A percentile compares a stretch with the other conserved stretches of the same genome.
Conservation (phyloP, 2,329 filamentous ascomycete genomes). For the Trichoderma brevicompactum region DNA sequence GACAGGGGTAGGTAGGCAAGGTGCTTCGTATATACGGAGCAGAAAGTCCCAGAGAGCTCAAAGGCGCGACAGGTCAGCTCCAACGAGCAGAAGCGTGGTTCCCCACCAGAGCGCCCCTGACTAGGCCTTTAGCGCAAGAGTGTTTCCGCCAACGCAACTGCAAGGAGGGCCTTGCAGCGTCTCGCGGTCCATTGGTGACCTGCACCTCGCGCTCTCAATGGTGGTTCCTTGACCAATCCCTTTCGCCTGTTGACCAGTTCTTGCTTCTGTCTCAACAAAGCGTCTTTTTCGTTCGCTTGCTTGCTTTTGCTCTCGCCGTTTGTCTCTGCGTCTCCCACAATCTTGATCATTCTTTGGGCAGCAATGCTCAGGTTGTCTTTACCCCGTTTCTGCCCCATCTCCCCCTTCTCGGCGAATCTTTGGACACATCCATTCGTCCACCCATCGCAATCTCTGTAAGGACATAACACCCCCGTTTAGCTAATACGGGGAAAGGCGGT, state of each 20-base stretch:
- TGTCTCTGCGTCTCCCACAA: conserved; percentile 15
- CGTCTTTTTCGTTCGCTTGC: conserved; percentile 9
- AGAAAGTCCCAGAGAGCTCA: not conserved
- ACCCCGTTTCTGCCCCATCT: conserved; percentile 7
- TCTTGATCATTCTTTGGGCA: conserved; percentile 17
- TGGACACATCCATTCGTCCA: conserved; percentile 8
- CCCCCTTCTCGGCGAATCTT: conserved; percentile 9
- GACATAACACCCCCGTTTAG: conserved; percentile 6
- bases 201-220: not conserved
- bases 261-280: conserved; percentile 12
- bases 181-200: conserved; percentile 13
- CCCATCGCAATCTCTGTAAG: conserved; percentile 24
- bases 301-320: not conserved
- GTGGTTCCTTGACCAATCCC: conserved; percentile 15
- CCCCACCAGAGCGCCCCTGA: conserved; percentile 24
- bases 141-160: conserved; percentile 28
- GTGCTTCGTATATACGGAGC: not conserved
- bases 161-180: conserved; percentile 24
- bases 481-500: conserved; percentile 17
- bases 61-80: conserved; percentile 7
- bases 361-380: not conserved
- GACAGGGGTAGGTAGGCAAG: not conserved
- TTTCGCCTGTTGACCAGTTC: conserved; percentile 4
- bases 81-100: conserved; percentile 20
- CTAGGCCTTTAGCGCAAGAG: conserved; percentile 26